Conservation (phyloP, 306 rosid genomes). For the Medicago truncatula region MtrunA17r5.0-ANR NC_053046.1:22604001-22604500, state of each 20-base stretch:
- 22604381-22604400: no score
- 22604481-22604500: no score
- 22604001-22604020: no score
- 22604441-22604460: no score
- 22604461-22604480: no score
- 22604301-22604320: conserved; percentile 19
- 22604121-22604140: conserved; percentile 71
- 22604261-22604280: conserved; percentile 1
- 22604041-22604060: no score
- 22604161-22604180: conserved; percentile 91
- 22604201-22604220: conserved; percentile 78
- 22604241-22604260: conserved; percentile 44
- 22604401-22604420: no score
- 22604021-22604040: not conserved
- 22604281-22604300: conserved; percentile 13
- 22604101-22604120: not conserved
- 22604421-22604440: no score
- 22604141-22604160: conserved; percentile 82
- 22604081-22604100: no score
- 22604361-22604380: conserved; percentile 14
- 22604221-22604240: conserved; percentile 49
- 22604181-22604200: conserved; percentile 81
- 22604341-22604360: conserved; percentile 36
- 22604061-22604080: no score
- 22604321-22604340: not conserved